A percentile compares a stretch with the other conserved stretches of the same genome.
Conservation (phyloP, 2,329 filamentous ascomycete genomes). For the Podosphaera xanthii region DNA sequence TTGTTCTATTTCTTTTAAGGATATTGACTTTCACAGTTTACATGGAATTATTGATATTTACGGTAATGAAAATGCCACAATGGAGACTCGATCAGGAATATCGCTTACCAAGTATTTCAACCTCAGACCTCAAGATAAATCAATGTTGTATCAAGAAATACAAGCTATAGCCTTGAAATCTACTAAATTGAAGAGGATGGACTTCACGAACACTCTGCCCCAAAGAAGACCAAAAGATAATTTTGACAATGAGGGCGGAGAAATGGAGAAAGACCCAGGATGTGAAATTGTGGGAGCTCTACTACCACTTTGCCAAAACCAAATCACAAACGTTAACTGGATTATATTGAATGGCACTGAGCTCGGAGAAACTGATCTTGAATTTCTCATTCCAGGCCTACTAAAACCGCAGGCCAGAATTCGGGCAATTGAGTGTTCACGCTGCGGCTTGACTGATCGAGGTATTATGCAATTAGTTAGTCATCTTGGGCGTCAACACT, state of each 20-base stretch:
- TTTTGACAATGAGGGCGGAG: constrained; percentile 22
- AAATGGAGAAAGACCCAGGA: constrained; percentile 32
- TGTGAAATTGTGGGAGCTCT: constrained; percentile 49
- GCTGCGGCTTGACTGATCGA: constrained; percentile 35
- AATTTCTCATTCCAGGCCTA: constrained; percentile 41
- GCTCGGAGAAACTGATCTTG: constrained; percentile 47
- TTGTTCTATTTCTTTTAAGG: constrained; percentile 41
- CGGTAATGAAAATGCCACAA: constrained; percentile 38
- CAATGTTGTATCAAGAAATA: constrained; percentile 43
- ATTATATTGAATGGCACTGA: constrained; percentile 44
- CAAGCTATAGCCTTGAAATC: constrained; percentile 44
- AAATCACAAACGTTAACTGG: constrained; percentile 49
- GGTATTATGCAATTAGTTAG: constrained; percentile 39
- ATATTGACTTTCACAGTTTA: constrained; percentile 39
- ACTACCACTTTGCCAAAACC: constrained; percentile 41
- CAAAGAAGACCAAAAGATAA: constrained; percentile 24
- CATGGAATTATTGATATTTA: constrained; percentile 35
- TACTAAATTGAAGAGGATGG: constrained; percentile 35
- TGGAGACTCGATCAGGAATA: constrained; percentile 30
- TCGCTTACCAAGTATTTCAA: constrained; percentile 13
- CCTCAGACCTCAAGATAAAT: constrained; percentile 18
- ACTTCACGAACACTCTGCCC: constrained; percentile 40
- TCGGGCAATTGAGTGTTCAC: constrained; percentile 42
- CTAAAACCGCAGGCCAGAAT: constrained; percentile 41
- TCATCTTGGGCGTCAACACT: constrained; percentile 38